Evolutionary conservation across 306 rosid genomes (phyloP), one percentile per base, ranked within the genome.

Genomic region (Cyclanthera cordifolia): DNA sequence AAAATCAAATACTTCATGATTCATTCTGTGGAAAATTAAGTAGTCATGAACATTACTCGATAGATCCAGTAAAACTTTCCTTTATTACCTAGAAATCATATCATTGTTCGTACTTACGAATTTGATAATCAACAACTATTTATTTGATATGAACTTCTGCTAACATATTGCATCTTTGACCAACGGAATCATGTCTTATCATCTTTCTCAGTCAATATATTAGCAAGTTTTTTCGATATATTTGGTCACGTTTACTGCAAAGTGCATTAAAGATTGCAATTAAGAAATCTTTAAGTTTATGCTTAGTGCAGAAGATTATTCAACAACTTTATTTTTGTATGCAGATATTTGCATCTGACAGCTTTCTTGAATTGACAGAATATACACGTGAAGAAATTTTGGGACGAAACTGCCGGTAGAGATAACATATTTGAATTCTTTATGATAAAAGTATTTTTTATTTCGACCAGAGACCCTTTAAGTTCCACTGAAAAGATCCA

Each of bases 311-410:
- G 64, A 27, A n/a, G 25, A 47, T 48, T 27, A 17, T 50, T 17
- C 41, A 34, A 34, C 7, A 34, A 34, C 41, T 34, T 27, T 11
- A 48, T 20, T 34, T 24, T 25, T 55, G 41, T 53, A 58, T 76
- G 83, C 90, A 93, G 99, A 93, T 93, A 82, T 93, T 86, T 86
- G 99, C 96, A 37, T 93, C 99, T 45, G 99, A 93, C 77, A 93
- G 99, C 85, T 93, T 93, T 84, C 90, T 93, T 46, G 95, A 93
- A 75, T 83, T 93, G 80, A 93, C 99, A 0, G 99, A 93, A 77
- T 93, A 87, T 70, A 83, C 90, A 0, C 88, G 99, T 19, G 99
- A 93, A 77, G 99, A 93, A 88, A 90, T 93, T 76, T 79, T 93
- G 83, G 99, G 99, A 79, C 81, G 96, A 69, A 93, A 90, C 52